Base-by-base conservation (phyloP, 139 green algal species). In the Picochlorum sp. region DNA sequence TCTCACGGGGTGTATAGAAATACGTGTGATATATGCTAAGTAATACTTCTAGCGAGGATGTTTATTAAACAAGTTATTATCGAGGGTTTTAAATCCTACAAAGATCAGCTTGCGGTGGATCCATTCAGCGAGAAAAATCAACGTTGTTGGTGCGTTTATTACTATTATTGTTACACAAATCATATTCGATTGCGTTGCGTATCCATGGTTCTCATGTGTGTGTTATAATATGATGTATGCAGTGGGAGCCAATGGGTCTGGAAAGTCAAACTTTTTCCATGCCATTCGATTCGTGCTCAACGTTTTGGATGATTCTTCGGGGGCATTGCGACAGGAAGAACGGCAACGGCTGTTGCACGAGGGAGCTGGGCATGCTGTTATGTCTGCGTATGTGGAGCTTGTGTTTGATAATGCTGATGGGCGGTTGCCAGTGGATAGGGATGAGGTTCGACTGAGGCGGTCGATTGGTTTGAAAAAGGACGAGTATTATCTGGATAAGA, bases 231-330 rank as follows among this genome's bases (percentile, higher is more conserved):
- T 26, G 24, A 16, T 16, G 45, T 20, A 15, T 74, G 52, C 81
- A 95, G 94, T 99, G 18, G 94, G 94, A 9, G 88, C 94, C 11
- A 99, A 99, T 70, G 94, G 94, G n/a, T 95, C 90, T 2, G 94
- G 94, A 13, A 99, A 99, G 71, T 94, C 86, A 13, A 99, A 99
- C 76, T 97, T 99, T 68, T 99, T 99, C 69, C 85, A 97, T 65
- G 92, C 94, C 60, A 97, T 99, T 65, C 85, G 92, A 13, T 99
- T 99, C 69, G 94, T 99, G 4, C 82, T 99, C 23, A 91, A 86
- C 47, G 92, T 97, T 60, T 68, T 94, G 4, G 90, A 49, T 71
- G 6, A 59, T 28, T 59, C 21, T 30, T 59, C 47, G 24, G 47
- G 47, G 47, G 16, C 47, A 21, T 13, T 54, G 18, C 23, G 51